Conservation (phyloP, 2,329 filamentous ascomycete species). For the Nemania sp. region DNA sequence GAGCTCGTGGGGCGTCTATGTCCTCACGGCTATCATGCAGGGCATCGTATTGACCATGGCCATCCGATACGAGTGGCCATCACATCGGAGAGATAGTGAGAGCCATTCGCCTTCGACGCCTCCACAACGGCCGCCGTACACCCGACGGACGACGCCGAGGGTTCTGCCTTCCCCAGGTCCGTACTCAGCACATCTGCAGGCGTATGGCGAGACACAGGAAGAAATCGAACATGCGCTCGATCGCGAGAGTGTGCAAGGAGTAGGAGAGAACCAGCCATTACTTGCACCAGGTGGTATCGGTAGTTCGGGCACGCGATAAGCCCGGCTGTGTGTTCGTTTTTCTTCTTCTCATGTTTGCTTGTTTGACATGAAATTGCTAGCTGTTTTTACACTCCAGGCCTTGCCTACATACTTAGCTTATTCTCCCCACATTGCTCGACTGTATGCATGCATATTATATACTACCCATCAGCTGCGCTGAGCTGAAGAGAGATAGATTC, state of each 20-base stretch:
- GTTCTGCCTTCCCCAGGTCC: conserved; percentile 40
- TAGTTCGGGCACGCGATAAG: conserved; percentile 39
- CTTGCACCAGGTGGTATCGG: conserved; percentile 41
- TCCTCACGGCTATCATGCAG: conserved; percentile 84
- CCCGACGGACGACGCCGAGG: conserved; percentile 40
- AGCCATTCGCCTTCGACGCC: conserved; percentile 27
- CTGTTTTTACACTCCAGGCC: not conserved
- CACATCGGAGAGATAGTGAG: conserved; percentile 23
- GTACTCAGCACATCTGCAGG: conserved; percentile 42
- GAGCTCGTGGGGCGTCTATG: conserved; percentile 93
- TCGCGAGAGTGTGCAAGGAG: conserved; percentile 40
- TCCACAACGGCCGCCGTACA: conserved; percentile 36
- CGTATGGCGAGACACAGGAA: conserved; percentile 42
- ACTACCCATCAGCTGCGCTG: not conserved
- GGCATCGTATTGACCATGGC: conserved; percentile 79
- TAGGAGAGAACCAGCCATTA: conserved; percentile 42
- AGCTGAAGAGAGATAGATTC: not conserved
- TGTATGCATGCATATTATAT: too few relatives aligned
- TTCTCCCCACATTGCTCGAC: too few relatives aligned
- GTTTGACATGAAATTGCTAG: not conserved
- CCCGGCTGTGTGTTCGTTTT: not conserved
- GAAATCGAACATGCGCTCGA: conserved; percentile 41
- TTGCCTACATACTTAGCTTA: too few relatives aligned
- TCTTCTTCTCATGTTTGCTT: not conserved
- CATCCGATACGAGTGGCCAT: conserved; percentile 67